These are phyloP conservation scores for Jatropha curcas DNA, from an alignment of 345 rosid species.

Conservation along the genomic window DNA sequence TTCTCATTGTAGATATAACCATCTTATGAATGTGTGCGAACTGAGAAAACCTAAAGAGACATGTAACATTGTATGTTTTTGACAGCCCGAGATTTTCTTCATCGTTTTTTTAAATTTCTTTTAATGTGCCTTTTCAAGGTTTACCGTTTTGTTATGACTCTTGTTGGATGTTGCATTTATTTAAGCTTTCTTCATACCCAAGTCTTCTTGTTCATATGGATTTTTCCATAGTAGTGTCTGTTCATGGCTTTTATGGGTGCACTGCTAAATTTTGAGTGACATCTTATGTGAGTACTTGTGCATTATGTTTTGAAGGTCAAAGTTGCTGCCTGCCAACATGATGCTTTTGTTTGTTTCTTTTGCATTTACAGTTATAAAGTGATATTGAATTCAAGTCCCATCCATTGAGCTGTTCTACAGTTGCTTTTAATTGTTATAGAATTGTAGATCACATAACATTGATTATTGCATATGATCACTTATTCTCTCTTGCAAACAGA, in stretches of 20 bases:
- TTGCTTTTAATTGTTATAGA: no score
- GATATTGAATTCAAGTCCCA: not conserved
- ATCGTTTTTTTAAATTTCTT: not conserved
- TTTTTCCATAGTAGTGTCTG: no score
- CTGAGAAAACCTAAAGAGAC: not conserved
- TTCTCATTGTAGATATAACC: no score
- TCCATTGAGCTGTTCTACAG: not conserved
- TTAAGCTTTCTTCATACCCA: no score
- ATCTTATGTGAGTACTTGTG: not conserved
- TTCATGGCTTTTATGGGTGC: no score
- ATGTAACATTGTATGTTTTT: not conserved
- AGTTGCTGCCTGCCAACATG: no score
- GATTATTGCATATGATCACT: not conserved
- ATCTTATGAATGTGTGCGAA: not conserved
- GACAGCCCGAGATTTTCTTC: not conserved
- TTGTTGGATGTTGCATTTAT: not conserved
- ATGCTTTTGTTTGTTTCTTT: not conserved
- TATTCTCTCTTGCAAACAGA: not conserved
- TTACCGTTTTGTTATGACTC: not conserved
- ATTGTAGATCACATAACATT: not conserved
- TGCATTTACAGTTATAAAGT: no score
- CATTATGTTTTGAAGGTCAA: no score
- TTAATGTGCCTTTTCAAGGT: not conserved
- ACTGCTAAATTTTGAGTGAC: not conserved
- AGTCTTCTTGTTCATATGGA: not conserved